phyloP scores from a whole-genome alignment of 108 stramenopile species.

The Licmophora abbreviata region DNA sequence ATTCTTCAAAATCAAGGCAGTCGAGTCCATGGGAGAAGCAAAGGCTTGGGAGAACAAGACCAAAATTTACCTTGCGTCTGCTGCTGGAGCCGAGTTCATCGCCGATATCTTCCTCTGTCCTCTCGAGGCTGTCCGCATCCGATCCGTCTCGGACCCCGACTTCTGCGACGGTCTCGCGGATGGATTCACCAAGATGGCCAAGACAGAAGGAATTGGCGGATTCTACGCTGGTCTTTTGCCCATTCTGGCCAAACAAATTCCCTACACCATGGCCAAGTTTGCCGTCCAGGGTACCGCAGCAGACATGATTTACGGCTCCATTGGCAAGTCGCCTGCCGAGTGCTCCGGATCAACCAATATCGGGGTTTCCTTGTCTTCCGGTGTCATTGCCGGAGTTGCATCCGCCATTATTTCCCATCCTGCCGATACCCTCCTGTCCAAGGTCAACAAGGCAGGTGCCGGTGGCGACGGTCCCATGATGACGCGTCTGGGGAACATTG shows the following conservation, averaged over 20 bases:
- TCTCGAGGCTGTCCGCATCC: slow-evolving; percentile 96
- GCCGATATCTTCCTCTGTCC: slow-evolving; percentile 99
- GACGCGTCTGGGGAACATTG: slow-evolving; percentile 86
- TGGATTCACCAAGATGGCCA: slow-evolving; percentile 86
- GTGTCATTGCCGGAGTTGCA: slow-evolving; percentile 97
- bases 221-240: slow-evolving; percentile 96
- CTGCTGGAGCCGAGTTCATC: slow-evolving; percentile 91
- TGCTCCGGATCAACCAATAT: slow-evolving; percentile 49
- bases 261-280: slow-evolving; percentile 99
- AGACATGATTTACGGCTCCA: slow-evolving; percentile 76
- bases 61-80: slow-evolving; percentile 86
- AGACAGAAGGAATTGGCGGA: slow-evolving; percentile 80
- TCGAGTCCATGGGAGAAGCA: slow-evolving; percentile 71
- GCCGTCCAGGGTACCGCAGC: slow-evolving; percentile 94
- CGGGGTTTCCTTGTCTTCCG: slow-evolving; percentile 82
- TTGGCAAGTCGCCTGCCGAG: slow-evolving; percentile 73
- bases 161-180: slow-evolving; percentile 83
- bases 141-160: slow-evolving; percentile 90
- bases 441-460: slow-evolving; percentile 96
- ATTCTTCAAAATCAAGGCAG: slow-evolving; percentile 93
- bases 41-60: slow-evolving; percentile 95
- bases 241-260: slow-evolving; percentile 97
- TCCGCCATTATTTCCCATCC: slow-evolving; percentile 99
- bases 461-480: slow-evolving; percentile 91
- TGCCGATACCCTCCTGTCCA: slow-evolving; percentile 96